Percentiles rank a stretch among this genome's conserved stretches.
phyloP scores from a whole-genome alignment of 2,329 filamentous ascomycete genomes.

The Talaromyces sp. region DNA sequence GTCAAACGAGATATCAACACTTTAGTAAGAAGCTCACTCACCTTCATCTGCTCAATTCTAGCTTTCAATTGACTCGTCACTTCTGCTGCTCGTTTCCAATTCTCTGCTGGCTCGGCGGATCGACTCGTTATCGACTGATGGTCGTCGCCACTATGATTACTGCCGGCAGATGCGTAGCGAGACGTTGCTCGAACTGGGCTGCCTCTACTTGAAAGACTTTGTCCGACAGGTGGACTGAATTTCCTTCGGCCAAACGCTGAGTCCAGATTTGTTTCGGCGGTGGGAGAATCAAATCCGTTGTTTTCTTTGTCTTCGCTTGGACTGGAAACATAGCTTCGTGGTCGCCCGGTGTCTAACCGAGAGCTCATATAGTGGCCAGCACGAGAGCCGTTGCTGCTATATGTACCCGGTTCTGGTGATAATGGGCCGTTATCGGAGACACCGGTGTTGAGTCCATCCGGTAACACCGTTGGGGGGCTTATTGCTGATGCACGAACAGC shows the following conservation, averaged over 20 bases:
- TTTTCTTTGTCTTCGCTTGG: slow-evolving; percentile 75
- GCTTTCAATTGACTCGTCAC: slow-evolving; percentile 97
- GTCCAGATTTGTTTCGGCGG: slow-evolving; percentile 22
- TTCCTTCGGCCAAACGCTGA: slow-evolving; percentile 35
- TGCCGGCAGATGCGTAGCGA: slow-evolving; percentile 29
- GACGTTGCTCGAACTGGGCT: slow-evolving; percentile 34
- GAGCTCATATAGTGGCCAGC: slow-evolving; percentile 34
- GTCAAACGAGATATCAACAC: background rate
- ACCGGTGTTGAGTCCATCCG: slow-evolving; percentile 51
- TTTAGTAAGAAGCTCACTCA: slow-evolving; percentile 30
- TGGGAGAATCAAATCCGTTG: slow-evolving; percentile 36
- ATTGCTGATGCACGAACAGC: slow-evolving; percentile 38
- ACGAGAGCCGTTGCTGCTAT: slow-evolving; percentile 27
- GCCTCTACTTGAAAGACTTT: slow-evolving; percentile 30
- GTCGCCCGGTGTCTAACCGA: slow-evolving; percentile 37
- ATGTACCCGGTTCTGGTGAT: slow-evolving; percentile 34
- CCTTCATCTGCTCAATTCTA: slow-evolving; percentile 98
- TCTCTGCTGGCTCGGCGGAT: slow-evolving; percentile 64
- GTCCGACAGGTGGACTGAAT: slow-evolving; percentile 40
- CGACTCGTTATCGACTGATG: slow-evolving; percentile 22
- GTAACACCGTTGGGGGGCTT: slow-evolving; percentile 31
- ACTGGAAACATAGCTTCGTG: slow-evolving; percentile 43
- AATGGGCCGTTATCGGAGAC: slow-evolving; percentile 47
- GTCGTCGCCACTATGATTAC: slow-evolving; percentile 31
- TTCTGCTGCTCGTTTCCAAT: slow-evolving; percentile 94